These are phyloP conservation scores for Malbranchea zuffiana DNA, from an alignment of 2,329 filamentous ascomycete species.

Conservation along the genomic window DNA sequence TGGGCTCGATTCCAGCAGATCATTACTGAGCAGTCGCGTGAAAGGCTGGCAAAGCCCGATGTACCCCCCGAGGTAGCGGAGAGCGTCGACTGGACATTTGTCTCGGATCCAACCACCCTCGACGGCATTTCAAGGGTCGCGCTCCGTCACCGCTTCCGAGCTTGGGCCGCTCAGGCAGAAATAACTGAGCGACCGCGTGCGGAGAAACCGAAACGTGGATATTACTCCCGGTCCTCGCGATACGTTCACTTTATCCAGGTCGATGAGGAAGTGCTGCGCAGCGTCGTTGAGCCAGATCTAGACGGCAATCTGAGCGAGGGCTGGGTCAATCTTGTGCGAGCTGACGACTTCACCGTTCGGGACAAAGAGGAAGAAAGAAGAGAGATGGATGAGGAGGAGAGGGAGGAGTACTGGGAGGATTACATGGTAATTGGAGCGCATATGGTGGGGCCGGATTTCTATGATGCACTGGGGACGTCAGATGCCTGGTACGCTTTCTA, in stretches of 20 bases:
- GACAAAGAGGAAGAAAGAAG: background rate
- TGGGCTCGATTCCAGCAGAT: conserved; percentile 4
- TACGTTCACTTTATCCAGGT: background rate
- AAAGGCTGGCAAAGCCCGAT: background rate
- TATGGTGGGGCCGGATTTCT: no score
- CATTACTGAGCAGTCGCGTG: background rate
- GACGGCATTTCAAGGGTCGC: background rate
- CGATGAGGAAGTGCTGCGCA: background rate
- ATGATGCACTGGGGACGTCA: no score
- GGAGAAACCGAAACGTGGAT: no score
- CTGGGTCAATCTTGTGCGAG: background rate
- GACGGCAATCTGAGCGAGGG: background rate
- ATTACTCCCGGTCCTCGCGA: background rate
- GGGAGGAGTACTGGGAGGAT: no score
- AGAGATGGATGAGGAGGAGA: conserved; percentile 2
- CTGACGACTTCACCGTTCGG: background rate
- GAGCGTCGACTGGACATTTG: background rate
- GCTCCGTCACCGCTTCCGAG: background rate
- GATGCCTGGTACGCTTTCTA: no score
- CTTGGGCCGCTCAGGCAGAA: conserved; percentile 1
- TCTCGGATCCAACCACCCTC: background rate
- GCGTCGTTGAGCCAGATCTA: background rate
- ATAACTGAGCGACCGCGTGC: background rate
- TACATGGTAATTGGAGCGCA: no score
- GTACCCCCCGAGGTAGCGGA: background rate